Evolutionary conservation across 495 filamentous ascomycete genomes (phyloP), one percentile per base, ranked within the genome.

Genomic region (Bacidia gigantensis): DNA sequence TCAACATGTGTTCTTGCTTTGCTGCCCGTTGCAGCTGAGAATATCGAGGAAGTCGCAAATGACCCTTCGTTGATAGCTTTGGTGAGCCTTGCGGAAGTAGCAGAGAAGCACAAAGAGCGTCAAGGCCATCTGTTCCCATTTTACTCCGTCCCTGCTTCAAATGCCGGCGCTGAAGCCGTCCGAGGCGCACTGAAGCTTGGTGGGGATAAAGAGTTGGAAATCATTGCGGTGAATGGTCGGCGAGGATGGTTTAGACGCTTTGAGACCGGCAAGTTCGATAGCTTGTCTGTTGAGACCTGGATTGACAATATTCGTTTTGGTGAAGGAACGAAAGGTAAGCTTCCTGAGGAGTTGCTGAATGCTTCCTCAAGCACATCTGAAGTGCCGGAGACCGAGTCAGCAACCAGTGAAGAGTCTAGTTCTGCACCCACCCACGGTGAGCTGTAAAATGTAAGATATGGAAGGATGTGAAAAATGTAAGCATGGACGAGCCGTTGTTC

Each of bases 1-100:
- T 75, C 78, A 49, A 95, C 87, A 12, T 97, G 93, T 63, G 76
- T 99, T 12, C 76, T 99, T 9, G 86, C 82, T 2, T 74, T 97
- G 26, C 73, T 89, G 9, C 80, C 87, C 2, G 52, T 69, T 24
- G 66, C 70, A 24, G 69, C 72, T 22, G 49, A 69, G 0, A 79
- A 81, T 26, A 66, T 71, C 2, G 75, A 67, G 11, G 39, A 44
- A 22, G 32, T 49, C n/a, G 57, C 67, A 26, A 56, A 69, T 3
- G 62, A 64, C 0, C 61, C 63, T 56, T 75, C 64, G 60, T 75
- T 64, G 21, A 61, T 67, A 52, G 86, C 78, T 0, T 68, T 95
- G 10, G 61, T 67, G n/a, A 79, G 73, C 48, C 66, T 96, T 3
- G 77, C 87, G 10, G 77, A 87, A 52, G 74, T 96, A 47, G 71